Percentiles rank a stretch among this genome's conserved stretches.
phyloP scores from a whole-genome alignment of 2,329 filamentous ascomycete species.

The Aspergillus calidoustus region DNA sequence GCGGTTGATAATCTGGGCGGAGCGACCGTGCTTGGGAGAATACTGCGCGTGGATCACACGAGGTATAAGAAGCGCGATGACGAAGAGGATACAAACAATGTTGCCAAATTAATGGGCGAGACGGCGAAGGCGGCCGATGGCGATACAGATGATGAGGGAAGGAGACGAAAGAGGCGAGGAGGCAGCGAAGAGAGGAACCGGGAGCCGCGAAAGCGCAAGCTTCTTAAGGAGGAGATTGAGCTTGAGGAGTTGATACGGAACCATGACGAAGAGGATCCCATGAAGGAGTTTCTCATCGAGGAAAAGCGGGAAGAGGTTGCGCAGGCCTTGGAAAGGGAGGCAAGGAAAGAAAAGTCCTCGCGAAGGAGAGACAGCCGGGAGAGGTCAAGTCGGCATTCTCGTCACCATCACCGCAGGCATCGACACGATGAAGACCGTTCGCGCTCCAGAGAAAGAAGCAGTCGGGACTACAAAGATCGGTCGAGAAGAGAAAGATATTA shows the following conservation, averaged over 20 bases:
- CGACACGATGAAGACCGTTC: slow-evolving; percentile 36
- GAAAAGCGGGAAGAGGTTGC: slow-evolving; percentile 91
- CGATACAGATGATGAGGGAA: slow-evolving; percentile 45
- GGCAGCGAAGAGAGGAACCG: slow-evolving; percentile 53
- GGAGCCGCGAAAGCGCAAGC: slow-evolving; percentile 56
- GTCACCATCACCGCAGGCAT: slow-evolving; percentile 53
- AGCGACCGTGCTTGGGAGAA: slow-evolving; percentile 76
- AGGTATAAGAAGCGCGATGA: slow-evolving; percentile 89
- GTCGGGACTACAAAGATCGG: slow-evolving; percentile 34
- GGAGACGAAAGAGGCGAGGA: slow-evolving; percentile 37
- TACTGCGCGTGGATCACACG: slow-evolving; percentile 88
- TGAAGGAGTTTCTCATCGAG: slow-evolving; percentile 88
- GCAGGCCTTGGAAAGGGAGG: slow-evolving; percentile 64
- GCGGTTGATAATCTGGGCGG: slow-evolving; percentile 96
- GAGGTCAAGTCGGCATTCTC: slow-evolving; percentile 47
- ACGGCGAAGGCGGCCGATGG: slow-evolving; percentile 32
- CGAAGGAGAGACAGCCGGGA: slow-evolving; percentile 43
- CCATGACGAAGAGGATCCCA: slow-evolving; percentile 94
- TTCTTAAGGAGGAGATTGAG: slow-evolving; percentile 82
- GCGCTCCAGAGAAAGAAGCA: slow-evolving; percentile 36
- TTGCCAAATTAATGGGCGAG: slow-evolving; percentile 55
- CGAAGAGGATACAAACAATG: slow-evolving; percentile 56
- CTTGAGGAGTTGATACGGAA: slow-evolving; percentile 74
- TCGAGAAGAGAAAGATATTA: slow-evolving; percentile 34
- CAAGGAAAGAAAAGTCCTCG: slow-evolving; percentile 53